These are phyloP conservation scores for Peribolospora baueri DNA, from an alignment of 768 basidiomycete species.

Conservation along the genomic window DNA sequence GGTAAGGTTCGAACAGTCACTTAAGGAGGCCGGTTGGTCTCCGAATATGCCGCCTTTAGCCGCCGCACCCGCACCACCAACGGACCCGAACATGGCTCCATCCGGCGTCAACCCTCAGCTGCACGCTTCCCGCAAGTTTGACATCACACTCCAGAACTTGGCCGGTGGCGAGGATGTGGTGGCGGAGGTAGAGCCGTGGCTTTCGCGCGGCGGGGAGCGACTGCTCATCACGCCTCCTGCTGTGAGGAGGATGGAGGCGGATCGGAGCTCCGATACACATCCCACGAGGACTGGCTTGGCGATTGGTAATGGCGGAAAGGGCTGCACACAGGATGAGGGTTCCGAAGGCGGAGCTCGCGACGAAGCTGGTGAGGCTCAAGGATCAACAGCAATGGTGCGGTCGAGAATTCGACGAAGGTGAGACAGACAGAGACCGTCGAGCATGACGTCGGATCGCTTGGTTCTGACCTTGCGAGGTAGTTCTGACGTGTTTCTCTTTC, in stretches of 20 bases:
- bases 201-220: constrained; percentile 30
- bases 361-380: no score
- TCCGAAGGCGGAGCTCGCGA: no score
- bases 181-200: constrained; percentile 26
- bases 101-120: constrained; percentile 4
- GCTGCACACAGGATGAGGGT: no score
- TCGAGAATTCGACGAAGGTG: no score
- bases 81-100: constrained; percentile 3
- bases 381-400: no score
- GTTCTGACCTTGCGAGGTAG: no score
- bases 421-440: no score
- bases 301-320: no score
- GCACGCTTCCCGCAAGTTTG: constrained; percentile 7
- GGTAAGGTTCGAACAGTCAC: neutral
- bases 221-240: neutral
- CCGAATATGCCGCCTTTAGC: neutral
- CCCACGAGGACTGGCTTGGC: no score
- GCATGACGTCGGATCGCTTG: no score
- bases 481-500: no score
- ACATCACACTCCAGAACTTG: constrained; percentile 29
- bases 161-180: constrained; percentile 34
- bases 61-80: constrained; percentile 3
- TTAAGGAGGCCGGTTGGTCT: neutral
- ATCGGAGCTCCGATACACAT: no score
- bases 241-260: neutral